phyloP scores from a whole-genome alignment of 352 stramenopile genomes.

The Phytophthora fragariae region DNA sequence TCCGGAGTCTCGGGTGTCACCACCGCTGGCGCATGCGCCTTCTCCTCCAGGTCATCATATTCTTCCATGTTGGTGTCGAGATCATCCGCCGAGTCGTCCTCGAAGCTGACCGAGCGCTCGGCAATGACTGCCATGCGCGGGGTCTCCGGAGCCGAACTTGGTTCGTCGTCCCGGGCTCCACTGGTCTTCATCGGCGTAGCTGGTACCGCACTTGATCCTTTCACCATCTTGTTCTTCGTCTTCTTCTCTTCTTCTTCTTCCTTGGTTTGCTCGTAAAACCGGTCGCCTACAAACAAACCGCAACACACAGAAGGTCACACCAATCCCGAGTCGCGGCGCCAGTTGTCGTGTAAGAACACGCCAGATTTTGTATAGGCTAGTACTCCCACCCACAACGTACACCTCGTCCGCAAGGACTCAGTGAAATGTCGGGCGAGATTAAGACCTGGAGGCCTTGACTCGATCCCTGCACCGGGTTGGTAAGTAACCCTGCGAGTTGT shows the following conservation, averaged over 20 bases:
- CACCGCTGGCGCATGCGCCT: not conserved
- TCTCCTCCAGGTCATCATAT: conserved; percentile 10
- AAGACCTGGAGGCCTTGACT: too few relatives aligned
- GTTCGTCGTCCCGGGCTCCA: not conserved
- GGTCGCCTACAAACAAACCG: not conserved
- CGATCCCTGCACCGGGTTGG: too few relatives aligned
- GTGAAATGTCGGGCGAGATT: too few relatives aligned
- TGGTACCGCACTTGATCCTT: conserved; percentile 16
- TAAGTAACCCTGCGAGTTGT: too few relatives aligned
- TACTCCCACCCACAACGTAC: too few relatives aligned
- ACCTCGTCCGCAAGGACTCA: too few relatives aligned
- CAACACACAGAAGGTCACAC: conserved; percentile 7
- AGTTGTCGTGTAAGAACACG: conserved; percentile 10
- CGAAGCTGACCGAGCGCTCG: conserved; percentile 14
- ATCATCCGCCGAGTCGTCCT: not conserved
- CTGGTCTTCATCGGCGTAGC: conserved; percentile 11
- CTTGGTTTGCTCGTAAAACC: not conserved
- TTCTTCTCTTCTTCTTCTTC: conserved; percentile 12
- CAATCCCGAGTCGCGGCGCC: conserved; percentile 1
- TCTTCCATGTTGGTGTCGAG: conserved; percentile 1
- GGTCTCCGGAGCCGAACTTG: not conserved
- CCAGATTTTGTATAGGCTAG: not conserved
- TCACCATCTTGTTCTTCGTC: conserved; percentile 10
- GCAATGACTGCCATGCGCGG: conserved; percentile 1
- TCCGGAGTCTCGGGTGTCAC: not conserved